Evolutionary conservation across 2,329 filamentous ascomycete species (phyloP), one percentile per base, ranked within the genome.

Genomic region (Alternaria triticina): DNA sequence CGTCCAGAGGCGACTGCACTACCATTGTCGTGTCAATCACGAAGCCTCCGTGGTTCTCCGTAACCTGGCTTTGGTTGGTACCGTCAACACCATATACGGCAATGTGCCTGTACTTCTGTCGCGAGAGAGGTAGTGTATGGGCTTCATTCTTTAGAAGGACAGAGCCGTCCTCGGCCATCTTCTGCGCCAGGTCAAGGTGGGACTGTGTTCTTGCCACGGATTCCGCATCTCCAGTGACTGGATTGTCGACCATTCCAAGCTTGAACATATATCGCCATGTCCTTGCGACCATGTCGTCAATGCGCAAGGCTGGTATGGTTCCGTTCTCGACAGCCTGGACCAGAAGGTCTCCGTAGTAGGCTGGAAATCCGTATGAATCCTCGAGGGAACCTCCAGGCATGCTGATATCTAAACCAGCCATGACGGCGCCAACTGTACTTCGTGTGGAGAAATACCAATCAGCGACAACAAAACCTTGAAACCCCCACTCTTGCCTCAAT

Each of bases 391-490:
- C 52, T 61, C 54, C 59, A 40, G 59, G 59, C 46, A 57, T 57
- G 36, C 56, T 56, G 10, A 65, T 44, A 45, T 65, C 62, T 15
- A 62, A 20, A 22, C 62, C 62, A 1, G 54, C 45, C 56, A 52
- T 65, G 3, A 59, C 49, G 1, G 52, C 40, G 5, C 22, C 43
- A 5, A 43, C 58, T 3, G 47, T 56, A 11, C 44, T 47, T 11
- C 51, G n/a, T 9, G 57, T 61, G 30, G 50, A 43, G 23, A 50
- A 52, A 10, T 51, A 43, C 83, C 83, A 85, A 61, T 85, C 83
- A 0, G 82, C 82, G 1, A 81, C 74, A 1, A 85, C 75, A 23
- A 84, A 82, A 0, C 83, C 83, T 0, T 82, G 62, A 54, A 83
- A 85, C 2, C 82, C 82, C 4, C 84, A 72, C 25, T 84, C 73